phyloP scores from a whole-genome alignment of 371 early-diverging fungal genomes.

The Zychaea mexicana region DNA sequence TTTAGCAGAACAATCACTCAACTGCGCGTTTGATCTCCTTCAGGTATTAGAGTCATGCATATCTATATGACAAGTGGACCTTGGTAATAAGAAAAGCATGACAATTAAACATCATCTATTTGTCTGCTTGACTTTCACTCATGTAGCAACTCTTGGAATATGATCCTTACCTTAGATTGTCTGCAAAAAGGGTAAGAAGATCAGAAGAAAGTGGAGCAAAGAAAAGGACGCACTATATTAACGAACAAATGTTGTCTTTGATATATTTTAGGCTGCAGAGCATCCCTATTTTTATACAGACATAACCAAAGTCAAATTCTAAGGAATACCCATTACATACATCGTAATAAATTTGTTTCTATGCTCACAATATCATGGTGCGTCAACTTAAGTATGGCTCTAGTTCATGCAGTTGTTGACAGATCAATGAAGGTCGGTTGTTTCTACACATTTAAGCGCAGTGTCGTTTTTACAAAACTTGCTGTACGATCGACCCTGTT shows the following conservation, averaged over 20 bases:
- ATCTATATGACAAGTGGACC: neutral
- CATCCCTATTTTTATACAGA: constrained; percentile 24
- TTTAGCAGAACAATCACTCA: neutral
- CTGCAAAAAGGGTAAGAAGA: constrained; percentile 18
- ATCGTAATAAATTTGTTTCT: neutral
- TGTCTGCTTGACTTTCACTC: too few species aligned
- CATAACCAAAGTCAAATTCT: constrained; percentile 13
- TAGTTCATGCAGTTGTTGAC: too few species aligned
- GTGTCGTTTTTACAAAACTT: too few species aligned
- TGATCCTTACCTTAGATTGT: constrained; percentile 13
- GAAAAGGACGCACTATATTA: neutral
- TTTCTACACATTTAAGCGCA: too few species aligned
- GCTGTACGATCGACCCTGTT: too few species aligned
- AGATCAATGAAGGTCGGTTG: too few species aligned
- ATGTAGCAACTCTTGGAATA: constrained; percentile 15
- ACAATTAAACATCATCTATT: too few species aligned
- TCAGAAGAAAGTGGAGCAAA: neutral
- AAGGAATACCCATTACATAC: neutral
- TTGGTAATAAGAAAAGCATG: too few species aligned
- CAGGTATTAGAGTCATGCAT: neutral
- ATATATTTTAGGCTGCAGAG: constrained; percentile 14
- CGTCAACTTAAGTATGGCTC: too few species aligned
- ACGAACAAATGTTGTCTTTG: neutral
- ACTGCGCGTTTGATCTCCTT: constrained; percentile 11
- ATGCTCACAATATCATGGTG: neutral